These are phyloP conservation scores for Nepenthes mirabilis DNA, from an alignment of 148 eudicot species.

Conservation along the genomic window DNA sequence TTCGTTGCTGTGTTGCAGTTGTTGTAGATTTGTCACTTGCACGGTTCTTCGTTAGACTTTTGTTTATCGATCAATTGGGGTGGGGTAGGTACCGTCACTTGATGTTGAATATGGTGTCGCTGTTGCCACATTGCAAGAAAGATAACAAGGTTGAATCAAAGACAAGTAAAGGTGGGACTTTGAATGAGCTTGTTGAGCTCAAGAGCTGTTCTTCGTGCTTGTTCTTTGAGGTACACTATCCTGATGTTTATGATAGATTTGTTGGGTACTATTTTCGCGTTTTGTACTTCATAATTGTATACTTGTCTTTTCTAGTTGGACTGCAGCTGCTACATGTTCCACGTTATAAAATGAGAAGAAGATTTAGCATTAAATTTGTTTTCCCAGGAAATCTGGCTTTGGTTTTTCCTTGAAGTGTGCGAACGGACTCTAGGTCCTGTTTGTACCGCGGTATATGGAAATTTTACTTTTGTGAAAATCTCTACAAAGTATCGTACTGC, in stretches of 20 bases:
- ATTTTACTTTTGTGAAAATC: no score
- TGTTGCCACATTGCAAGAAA: constrained; percentile 81
- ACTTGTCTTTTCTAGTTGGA: no score
- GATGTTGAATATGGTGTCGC: constrained; percentile 73
- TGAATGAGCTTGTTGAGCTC: constrained; percentile 93
- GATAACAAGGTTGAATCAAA: constrained; percentile 88
- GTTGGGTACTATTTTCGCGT: not conserved
- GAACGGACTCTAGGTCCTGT: no score
- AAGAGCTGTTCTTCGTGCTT: constrained; percentile 77
- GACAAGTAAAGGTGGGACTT: constrained; percentile 67
- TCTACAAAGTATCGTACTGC: no score
- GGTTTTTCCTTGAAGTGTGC: no score
- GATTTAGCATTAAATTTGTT: no score
- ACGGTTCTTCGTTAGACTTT: not conserved
- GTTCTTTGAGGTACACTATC: constrained; percentile 68
- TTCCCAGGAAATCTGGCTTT: no score
- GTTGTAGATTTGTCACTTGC: not conserved
- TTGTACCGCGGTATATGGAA: no score
- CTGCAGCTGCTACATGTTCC: no score
- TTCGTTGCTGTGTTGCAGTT: not conserved
- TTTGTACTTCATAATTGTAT: not conserved
- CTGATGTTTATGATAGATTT: not conserved
- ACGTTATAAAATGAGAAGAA: no score
- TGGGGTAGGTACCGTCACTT: constrained; percentile 66
- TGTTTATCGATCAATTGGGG: not conserved